Conservation (phyloP, 2,329 filamentous ascomycete genomes). For the Trichoderma afroharzianum region DNA sequence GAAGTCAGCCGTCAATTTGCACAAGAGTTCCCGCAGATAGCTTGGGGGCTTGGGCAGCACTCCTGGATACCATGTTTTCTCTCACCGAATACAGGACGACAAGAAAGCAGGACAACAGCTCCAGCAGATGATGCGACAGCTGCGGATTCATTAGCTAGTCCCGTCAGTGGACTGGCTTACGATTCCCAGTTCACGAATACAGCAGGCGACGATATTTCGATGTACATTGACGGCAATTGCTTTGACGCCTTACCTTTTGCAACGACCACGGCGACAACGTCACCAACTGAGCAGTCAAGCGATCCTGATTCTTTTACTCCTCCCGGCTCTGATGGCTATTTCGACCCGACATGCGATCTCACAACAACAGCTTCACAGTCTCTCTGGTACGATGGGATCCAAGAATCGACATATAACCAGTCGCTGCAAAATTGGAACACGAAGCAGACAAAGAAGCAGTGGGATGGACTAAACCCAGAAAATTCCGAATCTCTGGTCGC, state of each 20-base stretch:
- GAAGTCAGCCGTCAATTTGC: constrained; percentile 1
- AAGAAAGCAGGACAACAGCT: not conserved
- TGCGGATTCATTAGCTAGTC: not conserved
- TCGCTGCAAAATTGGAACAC: not conserved
- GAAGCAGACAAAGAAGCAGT: not conserved
- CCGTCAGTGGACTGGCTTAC: not conserved
- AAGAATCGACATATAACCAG: not conserved
- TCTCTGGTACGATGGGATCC: not conserved
- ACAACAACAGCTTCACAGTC: not conserved
- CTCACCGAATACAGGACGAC: not conserved
- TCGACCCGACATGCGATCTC: not conserved
- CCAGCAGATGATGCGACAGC: not conserved
- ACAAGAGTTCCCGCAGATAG: not conserved
- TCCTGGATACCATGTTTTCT: not conserved
- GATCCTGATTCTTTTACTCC: not conserved
- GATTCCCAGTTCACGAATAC: not conserved
- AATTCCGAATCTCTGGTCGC: not conserved
- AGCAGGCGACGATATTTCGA: not conserved
- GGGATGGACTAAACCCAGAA: not conserved
- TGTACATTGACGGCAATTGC: not conserved
- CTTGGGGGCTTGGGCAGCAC: not conserved
- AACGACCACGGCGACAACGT: not conserved
- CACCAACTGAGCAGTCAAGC: not conserved
- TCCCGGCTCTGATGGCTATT: not conserved
- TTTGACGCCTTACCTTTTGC: not conserved